Base-by-base conservation (phyloP, 1,284 basidiomycete genomes). In the Cutaneotrichosporon daszewskae region DNA sequence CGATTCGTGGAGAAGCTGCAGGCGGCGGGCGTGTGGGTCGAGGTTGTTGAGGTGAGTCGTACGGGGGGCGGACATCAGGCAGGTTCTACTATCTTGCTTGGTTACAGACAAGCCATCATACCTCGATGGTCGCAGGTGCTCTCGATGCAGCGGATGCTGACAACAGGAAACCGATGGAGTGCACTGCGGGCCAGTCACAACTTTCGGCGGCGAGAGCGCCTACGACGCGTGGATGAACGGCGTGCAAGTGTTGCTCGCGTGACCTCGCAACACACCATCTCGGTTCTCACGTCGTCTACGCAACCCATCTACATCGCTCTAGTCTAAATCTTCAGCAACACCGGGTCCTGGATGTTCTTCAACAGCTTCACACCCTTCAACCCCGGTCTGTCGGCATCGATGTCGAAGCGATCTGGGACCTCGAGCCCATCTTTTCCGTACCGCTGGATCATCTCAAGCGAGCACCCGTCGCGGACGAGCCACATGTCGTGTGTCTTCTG, bases 1-100 rank as follows among this genome's bases (percentile, higher is more conserved):
- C n/a, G n/a, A 9, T 58, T 57, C 38, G 64, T 66, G 49, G 52
- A 55, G 19, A 32, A 53, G 22, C 43, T 44, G 16, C 43, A 66
- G 20, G 51, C 42, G 1, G 27, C 47, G 18, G 49, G 43, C 16
- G 57, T 68, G 62, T 51, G 48, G 36, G 40, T 39, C 9, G 63
- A 55, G 27, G 60, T 57, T 11, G 58, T 66, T 4, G 44, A 52
- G 17, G 54, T 64, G 2, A 36, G n/a, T n/a, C n/a, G n/a, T n/a
- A n/a, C n/a, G n/a, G n/a, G n/a, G n/a, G n/a, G n/a, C n/a, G n/a
- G n/a, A n/a, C n/a, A n/a, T n/a, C n/a, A n/a, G n/a, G n/a, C n/a
- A n/a, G n/a, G n/a, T n/a, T n/a, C n/a, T n/a, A n/a, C n/a, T n/a
- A n/a, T n/a, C n/a, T n/a, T n/a, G n/a, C n/a, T n/a, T n/a, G n/a